A percentile compares a stretch with the other conserved stretches of the same genome.
These are phyloP conservation scores for Nasturtium officinale DNA, from an alignment of 345 rosid genomes.

Conservation along the genomic window DNA sequence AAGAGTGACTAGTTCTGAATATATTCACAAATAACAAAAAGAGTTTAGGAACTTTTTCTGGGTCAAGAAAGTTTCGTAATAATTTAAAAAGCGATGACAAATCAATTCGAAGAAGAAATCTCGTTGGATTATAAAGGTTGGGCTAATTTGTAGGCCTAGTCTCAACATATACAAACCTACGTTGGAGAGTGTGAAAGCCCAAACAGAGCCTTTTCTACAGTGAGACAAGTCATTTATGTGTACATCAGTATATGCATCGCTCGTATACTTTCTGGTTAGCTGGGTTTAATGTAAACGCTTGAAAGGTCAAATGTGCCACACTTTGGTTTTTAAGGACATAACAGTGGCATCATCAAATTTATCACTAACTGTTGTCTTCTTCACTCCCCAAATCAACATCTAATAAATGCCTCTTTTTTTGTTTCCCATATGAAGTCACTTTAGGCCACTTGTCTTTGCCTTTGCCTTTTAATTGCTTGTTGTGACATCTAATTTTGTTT, in stretches of 20 bases:
- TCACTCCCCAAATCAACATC: neutral
- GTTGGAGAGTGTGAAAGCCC: neutral
- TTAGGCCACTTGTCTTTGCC: neutral
- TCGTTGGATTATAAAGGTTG: neutral
- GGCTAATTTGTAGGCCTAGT: neutral
- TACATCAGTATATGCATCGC: neutral
- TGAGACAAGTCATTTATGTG: neutral
- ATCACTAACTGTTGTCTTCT: neutral
- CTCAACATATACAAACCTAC: neutral
- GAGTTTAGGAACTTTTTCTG: neutral
- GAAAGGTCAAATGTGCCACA: constrained; percentile 20
- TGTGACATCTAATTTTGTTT: no score
- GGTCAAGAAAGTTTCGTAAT: neutral
- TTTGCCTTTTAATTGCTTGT: neutral
- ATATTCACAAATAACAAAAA: neutral
- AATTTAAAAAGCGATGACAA: neutral
- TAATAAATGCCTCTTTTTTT: constrained; percentile 18
- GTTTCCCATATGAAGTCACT: neutral
- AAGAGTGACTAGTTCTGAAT: no score
- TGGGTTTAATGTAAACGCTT: constrained; percentile 19
- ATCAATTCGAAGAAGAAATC: neutral
- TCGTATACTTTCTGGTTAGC: neutral
- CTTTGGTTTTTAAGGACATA: neutral
- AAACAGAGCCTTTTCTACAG: neutral
- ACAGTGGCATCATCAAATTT: neutral